Evolutionary conservation across 306 rosid genomes (phyloP).

Genomic region (Rosa chinensis): DNA sequence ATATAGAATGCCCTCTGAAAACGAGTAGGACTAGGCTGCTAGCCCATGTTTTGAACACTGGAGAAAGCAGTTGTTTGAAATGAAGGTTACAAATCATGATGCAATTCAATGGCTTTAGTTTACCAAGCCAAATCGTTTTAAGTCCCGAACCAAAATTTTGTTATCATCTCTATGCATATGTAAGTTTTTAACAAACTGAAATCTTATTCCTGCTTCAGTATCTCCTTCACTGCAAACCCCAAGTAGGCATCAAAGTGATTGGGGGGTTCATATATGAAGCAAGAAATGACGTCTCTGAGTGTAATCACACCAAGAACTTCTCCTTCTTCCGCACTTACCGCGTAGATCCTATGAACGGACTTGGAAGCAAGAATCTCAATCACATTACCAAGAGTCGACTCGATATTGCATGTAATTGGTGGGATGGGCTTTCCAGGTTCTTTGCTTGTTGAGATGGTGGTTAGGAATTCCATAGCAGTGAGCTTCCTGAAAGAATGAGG

Average conservation of each 20-base stretch:
- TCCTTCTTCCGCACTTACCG: constrained; percentile 40
- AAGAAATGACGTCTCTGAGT: constrained; percentile 87
- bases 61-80: background rate
- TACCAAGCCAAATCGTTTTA: background rate
- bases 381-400: constrained; percentile 57
- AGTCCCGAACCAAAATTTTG: background rate
- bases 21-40: background rate
- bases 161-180: background rate
- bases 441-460: constrained; percentile 31
- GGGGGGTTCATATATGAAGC: constrained; percentile 76
- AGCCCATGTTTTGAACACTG: background rate
- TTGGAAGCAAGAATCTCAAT: constrained; percentile 70
- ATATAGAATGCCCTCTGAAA: too few species aligned
- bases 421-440: constrained; percentile 41
- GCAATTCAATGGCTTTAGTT: background rate
- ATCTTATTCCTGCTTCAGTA: constrained; percentile 42
- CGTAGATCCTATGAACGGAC: constrained; percentile 80
- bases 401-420: constrained; percentile 73
- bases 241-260: constrained; percentile 65
- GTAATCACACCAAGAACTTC: constrained; percentile 71
- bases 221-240: constrained; percentile 65
- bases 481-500: constrained; percentile 54
- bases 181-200: constrained; percentile 8
- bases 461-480: constrained; percentile 63
- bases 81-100: background rate